phyloP scores from a whole-genome alignment of 805 yeast species.

The Myxozyma geophila region DNA sequence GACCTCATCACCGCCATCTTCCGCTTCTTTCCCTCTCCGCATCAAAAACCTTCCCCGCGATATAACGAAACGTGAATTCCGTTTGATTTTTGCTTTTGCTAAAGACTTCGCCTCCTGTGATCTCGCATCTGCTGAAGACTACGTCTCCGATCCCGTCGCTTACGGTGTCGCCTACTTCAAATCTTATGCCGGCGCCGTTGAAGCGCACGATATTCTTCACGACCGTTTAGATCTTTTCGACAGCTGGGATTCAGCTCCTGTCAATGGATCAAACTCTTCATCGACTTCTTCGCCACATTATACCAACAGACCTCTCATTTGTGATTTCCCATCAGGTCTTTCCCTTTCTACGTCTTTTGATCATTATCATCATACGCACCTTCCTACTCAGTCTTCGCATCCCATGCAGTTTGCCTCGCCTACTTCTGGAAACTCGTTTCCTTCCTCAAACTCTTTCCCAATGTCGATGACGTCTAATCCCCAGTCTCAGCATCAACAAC shows the following conservation, averaged over 20 bases:
- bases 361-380: conserved; percentile 11
- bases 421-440: not conserved
- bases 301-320: conserved; percentile 11
- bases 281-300: conserved; percentile 27
- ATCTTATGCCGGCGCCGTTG: conserved; percentile 41
- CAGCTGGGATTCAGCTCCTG: conserved; percentile 4
- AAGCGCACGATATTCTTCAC: conserved; percentile 42
- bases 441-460: conserved; percentile 17
- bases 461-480: conserved; percentile 14
- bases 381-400: conserved; percentile 15
- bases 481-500: not conserved
- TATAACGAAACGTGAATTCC: conserved; percentile 47
- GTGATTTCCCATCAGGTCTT: conserved; percentile 22
- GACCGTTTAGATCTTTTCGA: conserved; percentile 41
- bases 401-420: conserved; percentile 10
- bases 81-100: conserved; percentile 48
- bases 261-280: conserved; percentile 18
- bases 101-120: conserved; percentile 46
- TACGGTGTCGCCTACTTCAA: conserved; percentile 43
- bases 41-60: conserved; percentile 47
- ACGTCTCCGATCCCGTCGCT: conserved; percentile 36
- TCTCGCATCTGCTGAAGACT: conserved; percentile 39
- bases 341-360: conserved; percentile 13
- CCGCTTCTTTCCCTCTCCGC: conserved; percentile 36
- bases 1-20: conserved; percentile 18